A percentile compares a stretch with the other conserved stretches of the same genome.
phyloP scores from a whole-genome alignment of 805 yeast genomes.

The Candida methanosorbosa region DNA sequence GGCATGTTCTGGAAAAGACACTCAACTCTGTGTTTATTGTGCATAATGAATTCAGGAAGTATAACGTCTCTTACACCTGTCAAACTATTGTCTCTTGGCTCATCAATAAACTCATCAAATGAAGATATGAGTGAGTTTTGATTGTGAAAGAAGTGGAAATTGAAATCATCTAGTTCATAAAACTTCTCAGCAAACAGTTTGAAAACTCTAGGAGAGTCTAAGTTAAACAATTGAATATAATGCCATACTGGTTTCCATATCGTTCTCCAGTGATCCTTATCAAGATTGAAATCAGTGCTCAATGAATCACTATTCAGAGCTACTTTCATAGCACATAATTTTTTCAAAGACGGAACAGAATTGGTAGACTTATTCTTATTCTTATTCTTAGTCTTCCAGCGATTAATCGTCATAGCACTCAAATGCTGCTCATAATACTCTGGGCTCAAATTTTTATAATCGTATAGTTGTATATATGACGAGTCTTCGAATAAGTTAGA shows the following conservation, averaged over 20 bases:
- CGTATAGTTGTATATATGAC: no score
- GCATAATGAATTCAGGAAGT: neutral
- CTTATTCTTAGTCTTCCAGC: no score
- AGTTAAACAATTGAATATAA: slow-evolving; percentile 16
- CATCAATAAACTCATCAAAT: neutral
- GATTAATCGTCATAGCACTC: no score
- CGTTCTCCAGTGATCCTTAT: slow-evolving; percentile 11
- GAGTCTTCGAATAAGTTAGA: no score
- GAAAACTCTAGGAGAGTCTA: slow-evolving; percentile 23
- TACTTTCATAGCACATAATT: slow-evolving; percentile 14
- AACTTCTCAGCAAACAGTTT: slow-evolving; percentile 18
- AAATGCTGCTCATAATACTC: no score
- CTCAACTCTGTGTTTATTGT: neutral
- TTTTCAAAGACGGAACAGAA: no score
- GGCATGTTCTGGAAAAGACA: neutral
- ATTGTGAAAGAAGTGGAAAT: no score
- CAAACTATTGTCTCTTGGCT: no score
- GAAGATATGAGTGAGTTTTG: no score
- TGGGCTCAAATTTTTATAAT: no score
- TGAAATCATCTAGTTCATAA: neutral
- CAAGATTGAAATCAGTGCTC: slow-evolving; percentile 13
- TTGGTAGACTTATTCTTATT: no score
- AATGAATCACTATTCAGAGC: slow-evolving; percentile 16
- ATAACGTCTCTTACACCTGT: no score
- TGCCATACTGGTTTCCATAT: slow-evolving; percentile 27